These are phyloP conservation scores for Ophiostoma ulmi DNA, from an alignment of 2,329 filamentous ascomycete species.

Conservation along the genomic window DNA sequence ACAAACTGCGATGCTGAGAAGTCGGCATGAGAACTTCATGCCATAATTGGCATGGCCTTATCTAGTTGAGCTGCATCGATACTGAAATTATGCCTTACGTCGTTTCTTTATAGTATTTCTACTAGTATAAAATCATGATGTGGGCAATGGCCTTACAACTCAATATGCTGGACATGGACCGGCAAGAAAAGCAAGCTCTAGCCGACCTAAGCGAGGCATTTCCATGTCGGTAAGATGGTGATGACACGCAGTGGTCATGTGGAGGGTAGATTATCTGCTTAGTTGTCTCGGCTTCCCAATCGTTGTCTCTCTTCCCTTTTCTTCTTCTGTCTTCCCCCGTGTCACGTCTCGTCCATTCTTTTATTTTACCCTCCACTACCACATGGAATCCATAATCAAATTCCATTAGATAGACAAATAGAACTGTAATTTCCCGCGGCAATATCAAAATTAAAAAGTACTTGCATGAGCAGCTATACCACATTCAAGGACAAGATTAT, in stretches of 20 bases:
- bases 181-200: neutral
- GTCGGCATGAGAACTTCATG: neutral
- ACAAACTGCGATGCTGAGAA: neutral
- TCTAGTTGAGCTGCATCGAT: neutral
- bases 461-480: neutral
- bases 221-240: neutral
- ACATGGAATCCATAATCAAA: neutral
- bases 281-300: neutral
- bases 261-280: neutral
- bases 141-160: neutral
- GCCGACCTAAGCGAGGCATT: neutral
- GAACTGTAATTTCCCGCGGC: neutral
- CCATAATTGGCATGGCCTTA: neutral
- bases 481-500: neutral
- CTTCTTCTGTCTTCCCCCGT: neutral
- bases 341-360: neutral
- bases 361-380: neutral
- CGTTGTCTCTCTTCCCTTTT: neutral
- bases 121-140: neutral
- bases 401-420: neutral
- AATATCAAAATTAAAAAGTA: neutral
- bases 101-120: neutral
- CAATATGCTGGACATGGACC: neutral
- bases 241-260: neutral
- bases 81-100: neutral